Conservation (phyloP, 768 basidiomycete species). For the Tricholoma bakamatsutake region DNA sequence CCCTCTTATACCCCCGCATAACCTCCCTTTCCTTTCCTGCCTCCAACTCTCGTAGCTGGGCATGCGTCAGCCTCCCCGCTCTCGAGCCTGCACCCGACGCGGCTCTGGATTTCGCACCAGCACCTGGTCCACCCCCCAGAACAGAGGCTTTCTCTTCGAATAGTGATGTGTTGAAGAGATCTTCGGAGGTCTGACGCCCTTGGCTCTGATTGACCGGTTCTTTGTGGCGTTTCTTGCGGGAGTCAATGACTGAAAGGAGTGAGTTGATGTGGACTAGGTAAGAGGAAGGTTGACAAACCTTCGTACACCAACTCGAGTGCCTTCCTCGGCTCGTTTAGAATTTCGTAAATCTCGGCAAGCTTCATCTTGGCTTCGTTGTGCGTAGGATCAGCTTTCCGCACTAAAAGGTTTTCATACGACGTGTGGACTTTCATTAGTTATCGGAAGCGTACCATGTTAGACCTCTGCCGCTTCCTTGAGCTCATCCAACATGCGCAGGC, state of each 20-base stretch:
- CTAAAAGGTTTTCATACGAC: slow-evolving; percentile 31
- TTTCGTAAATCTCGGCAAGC: slow-evolving; percentile 86
- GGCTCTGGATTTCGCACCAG: slow-evolving; percentile 26
- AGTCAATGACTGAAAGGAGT: slow-evolving; percentile 45
- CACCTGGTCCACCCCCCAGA: neutral
- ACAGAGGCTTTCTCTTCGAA: slow-evolving; percentile 48
- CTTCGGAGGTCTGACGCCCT: slow-evolving; percentile 3
- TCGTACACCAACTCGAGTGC: slow-evolving; percentile 82
- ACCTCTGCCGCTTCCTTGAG: slow-evolving; percentile 74
- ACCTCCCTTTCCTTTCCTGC: slow-evolving; percentile 62
- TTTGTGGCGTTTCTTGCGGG: slow-evolving; percentile 43
- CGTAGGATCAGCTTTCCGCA: slow-evolving; percentile 65
- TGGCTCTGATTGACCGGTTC: slow-evolving; percentile 14
- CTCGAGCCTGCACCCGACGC: neutral
- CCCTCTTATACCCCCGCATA: slow-evolving; percentile 46
- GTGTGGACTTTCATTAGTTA: neutral
- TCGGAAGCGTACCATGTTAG: slow-evolving; percentile 57
- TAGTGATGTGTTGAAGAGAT: slow-evolving; percentile 38
- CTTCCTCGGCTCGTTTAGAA: slow-evolving; percentile 69
- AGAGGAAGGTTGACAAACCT: slow-evolving; percentile 39
- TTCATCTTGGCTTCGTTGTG: slow-evolving; percentile 85
- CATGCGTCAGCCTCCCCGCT: slow-evolving; percentile 50
- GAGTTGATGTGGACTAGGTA: neutral
- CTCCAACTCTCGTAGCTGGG: slow-evolving; percentile 61
- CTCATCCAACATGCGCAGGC: slow-evolving; percentile 72